These are phyloP conservation scores for Mycena indigotica DNA, from an alignment of 768 basidiomycete genomes.

Conservation along the genomic window DNA sequence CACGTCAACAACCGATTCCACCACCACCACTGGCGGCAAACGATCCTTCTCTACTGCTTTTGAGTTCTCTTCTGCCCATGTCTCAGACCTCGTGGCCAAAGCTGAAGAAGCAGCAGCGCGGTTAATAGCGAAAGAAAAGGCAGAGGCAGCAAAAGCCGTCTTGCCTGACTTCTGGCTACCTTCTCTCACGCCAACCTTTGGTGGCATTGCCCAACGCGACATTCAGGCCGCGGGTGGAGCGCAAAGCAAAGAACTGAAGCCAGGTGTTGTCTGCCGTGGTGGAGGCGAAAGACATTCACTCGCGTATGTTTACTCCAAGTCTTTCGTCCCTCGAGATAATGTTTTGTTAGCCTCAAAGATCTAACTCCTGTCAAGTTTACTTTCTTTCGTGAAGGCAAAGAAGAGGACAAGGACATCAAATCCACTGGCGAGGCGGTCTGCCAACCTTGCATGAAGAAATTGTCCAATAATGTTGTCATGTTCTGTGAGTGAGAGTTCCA, in stretches of 20 bases:
- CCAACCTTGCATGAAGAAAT: slow-evolving; percentile 81
- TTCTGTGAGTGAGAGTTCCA: slow-evolving; percentile 52
- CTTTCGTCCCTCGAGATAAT: background rate
- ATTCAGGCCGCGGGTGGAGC: slow-evolving; percentile 17
- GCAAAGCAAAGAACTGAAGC: slow-evolving; percentile 71
- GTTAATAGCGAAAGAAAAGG: slow-evolving; percentile 83
- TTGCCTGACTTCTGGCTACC: slow-evolving; percentile 98
- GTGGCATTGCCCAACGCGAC: slow-evolving; percentile 42
- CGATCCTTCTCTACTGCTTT: slow-evolving; percentile 77
- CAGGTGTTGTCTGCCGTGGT: slow-evolving; percentile 88
- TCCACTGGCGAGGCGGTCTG: slow-evolving; percentile 63
- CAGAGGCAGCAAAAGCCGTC: slow-evolving; percentile 82
- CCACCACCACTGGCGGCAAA: slow-evolving; percentile 52
- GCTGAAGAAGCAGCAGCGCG: slow-evolving; percentile 88
- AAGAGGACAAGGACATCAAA: slow-evolving; percentile 51
- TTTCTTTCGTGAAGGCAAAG: slow-evolving; percentile 42
- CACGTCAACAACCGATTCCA: background rate
- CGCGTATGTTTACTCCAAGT: slow-evolving; percentile 35
- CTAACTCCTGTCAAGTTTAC: slow-evolving; percentile 83
- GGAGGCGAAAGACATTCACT: slow-evolving; percentile 78
- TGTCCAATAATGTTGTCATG: slow-evolving; percentile 77
- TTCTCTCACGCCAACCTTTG: slow-evolving; percentile 83
- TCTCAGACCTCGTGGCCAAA: slow-evolving; percentile 71
- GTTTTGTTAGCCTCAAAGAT: slow-evolving; percentile 66
- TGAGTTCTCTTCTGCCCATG: slow-evolving; percentile 56